Evolutionary conservation across 2,329 filamentous ascomycete genomes (phyloP).

Genomic region (Neoascochyta sp.): DNA sequence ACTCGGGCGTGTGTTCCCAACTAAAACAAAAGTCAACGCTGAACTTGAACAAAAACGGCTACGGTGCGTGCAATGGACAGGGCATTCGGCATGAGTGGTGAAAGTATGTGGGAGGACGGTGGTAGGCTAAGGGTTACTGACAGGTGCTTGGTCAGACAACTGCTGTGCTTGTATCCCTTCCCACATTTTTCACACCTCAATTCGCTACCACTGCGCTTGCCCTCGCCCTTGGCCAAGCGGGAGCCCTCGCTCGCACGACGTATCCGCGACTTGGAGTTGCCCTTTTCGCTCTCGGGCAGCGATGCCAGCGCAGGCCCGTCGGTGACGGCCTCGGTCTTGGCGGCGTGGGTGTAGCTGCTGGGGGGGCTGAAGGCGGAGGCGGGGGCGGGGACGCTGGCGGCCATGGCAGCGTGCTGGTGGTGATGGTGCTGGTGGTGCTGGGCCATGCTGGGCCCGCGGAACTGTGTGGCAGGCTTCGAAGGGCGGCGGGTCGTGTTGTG

Average conservation of each 20-base stretch:
- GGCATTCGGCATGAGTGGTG: constrained; percentile 40
- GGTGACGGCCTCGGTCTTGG: constrained; percentile 59
- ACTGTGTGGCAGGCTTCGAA: constrained; percentile 55
- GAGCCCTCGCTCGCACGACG: constrained; percentile 80
- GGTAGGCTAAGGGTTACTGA: constrained; percentile 66
- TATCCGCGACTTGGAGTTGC: constrained; percentile 52
- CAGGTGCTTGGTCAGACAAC: constrained; percentile 99
- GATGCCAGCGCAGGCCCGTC: constrained; percentile 60
- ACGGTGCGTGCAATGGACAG: constrained; percentile 19
- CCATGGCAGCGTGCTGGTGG: constrained; percentile 61
- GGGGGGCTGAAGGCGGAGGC: constrained; percentile 32
- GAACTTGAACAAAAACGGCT: constrained; percentile 15
- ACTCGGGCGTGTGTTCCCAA: constrained; percentile 99
- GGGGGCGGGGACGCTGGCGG: constrained; percentile 64
- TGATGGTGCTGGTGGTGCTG: too few species aligned
- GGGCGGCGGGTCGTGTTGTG: constrained; percentile 61
- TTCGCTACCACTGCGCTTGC: constrained; percentile 76
- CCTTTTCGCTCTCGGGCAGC: constrained; percentile 45
- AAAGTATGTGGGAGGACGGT: constrained; percentile 43
- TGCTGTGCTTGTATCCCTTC: constrained; percentile 99
- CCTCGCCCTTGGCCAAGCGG: constrained; percentile 72
- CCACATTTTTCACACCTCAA: constrained; percentile 96
- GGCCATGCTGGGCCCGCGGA: constrained; percentile 43
- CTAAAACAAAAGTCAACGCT: constrained; percentile 53
- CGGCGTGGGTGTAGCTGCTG: constrained; percentile 35